Conservation (phyloP, 768 basidiomycete species). For the Phaffia tasmanica region DNA sequence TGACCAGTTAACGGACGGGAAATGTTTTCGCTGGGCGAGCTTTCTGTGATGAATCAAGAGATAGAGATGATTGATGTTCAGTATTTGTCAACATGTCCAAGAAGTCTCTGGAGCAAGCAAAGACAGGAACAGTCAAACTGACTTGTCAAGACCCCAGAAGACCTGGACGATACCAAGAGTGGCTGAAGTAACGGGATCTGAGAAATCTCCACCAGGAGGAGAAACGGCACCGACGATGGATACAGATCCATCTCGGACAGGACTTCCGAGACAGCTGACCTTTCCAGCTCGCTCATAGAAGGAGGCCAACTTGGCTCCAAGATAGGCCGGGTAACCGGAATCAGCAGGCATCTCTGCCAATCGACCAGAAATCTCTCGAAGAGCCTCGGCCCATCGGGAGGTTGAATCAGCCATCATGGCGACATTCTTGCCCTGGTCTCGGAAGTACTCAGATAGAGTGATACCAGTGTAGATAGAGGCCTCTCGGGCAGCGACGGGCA, state of each 20-base stretch:
- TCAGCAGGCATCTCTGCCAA: conserved; percentile 99
- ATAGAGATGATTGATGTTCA: neutral
- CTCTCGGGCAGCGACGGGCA: conserved; percentile 99
- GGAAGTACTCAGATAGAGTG: conserved; percentile 97
- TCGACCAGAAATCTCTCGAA: conserved; percentile 98
- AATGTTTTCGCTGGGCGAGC: conserved; percentile 95
- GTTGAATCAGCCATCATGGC: conserved; percentile 97
- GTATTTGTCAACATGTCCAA: neutral
- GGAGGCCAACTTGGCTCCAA: conserved; percentile 84
- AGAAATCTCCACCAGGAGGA: conserved; percentile 97
- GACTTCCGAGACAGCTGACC: conserved; percentile 82
- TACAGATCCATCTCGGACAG: conserved; percentile 76
- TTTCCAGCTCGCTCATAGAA: conserved; percentile 99
- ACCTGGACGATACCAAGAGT: conserved; percentile 98
- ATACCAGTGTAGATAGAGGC: conserved; percentile 99
- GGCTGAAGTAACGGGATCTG: conserved; percentile 94
- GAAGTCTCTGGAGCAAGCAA: neutral
- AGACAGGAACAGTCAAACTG: neutral
- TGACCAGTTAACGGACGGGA: conserved; percentile 99
- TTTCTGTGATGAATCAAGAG: conserved; percentile 42
- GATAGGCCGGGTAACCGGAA: conserved; percentile 96
- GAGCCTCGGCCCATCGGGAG: conserved; percentile 96
- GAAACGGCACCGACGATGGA: conserved; percentile 99
- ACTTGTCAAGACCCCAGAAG: conserved; percentile 98
- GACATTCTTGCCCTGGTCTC: conserved; percentile 94